phyloP scores from a whole-genome alignment of 2,329 filamentous ascomycete species.

The Aspergillus flavus region DNA sequence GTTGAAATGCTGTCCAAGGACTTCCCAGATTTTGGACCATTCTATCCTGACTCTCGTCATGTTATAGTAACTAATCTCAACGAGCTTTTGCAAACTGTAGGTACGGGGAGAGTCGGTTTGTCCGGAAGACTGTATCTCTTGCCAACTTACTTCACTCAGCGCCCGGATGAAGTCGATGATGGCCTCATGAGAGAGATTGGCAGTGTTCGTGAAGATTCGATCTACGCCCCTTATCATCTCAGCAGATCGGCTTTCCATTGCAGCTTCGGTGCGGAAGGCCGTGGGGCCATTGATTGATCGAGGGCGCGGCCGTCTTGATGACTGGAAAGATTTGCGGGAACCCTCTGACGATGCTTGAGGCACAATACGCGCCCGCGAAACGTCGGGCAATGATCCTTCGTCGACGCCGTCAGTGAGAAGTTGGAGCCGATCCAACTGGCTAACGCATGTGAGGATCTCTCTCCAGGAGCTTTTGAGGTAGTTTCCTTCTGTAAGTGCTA shows the following conservation, averaged over 20 bases:
- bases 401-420: slow-evolving; percentile 93
- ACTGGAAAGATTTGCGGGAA: slow-evolving; percentile 68
- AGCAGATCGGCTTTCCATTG: slow-evolving; percentile 86
- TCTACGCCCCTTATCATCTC: slow-evolving; percentile 93
- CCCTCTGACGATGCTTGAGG: slow-evolving; percentile 57
- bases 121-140: slow-evolving; percentile 96
- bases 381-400: slow-evolving; percentile 87
- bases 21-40: slow-evolving; percentile 96
- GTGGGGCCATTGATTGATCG: slow-evolving; percentile 52
- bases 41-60: slow-evolving; percentile 98
- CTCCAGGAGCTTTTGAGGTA: slow-evolving; percentile 89
- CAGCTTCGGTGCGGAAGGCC: slow-evolving; percentile 75
- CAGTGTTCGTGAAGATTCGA: slow-evolving; percentile 94
- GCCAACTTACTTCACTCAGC: slow-evolving; percentile 95
- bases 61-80: slow-evolving; percentile 99
- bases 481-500: slow-evolving; percentile 92
- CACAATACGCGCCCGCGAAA: slow-evolving; percentile 77
- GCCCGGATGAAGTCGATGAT: slow-evolving; percentile 95
- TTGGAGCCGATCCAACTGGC: slow-evolving; percentile 92
- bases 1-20: slow-evolving; percentile 98
- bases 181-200: slow-evolving; percentile 86
- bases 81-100: slow-evolving; percentile 96
- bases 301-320: slow-evolving; percentile 51
- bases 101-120: slow-evolving; percentile 94
- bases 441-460: slow-evolving; percentile 91